Conservation (phyloP, 164 flowering plant species). For the Paratinospora sagittata region DNA sequence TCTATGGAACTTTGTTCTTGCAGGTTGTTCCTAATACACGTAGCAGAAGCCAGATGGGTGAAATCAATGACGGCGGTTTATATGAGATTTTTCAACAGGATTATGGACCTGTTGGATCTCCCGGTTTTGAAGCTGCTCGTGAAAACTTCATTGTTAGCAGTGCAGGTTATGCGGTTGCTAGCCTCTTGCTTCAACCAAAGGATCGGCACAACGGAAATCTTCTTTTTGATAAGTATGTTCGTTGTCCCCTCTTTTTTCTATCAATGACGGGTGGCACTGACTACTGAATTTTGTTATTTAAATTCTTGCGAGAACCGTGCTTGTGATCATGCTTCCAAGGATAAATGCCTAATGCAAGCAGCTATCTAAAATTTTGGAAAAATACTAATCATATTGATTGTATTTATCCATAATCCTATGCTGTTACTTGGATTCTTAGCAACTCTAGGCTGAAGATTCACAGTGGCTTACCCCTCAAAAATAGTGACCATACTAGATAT, state of each 20-base stretch:
- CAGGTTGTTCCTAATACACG: slow-evolving; percentile 95
- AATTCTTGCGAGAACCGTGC: background rate
- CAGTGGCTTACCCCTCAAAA: no score
- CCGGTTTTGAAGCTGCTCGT: slow-evolving; percentile 91
- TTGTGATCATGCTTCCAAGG: background rate
- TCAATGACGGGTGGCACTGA: no score
- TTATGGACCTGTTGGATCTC: slow-evolving; percentile 87
- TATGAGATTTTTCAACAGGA: slow-evolving; percentile 98
- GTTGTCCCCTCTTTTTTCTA: background rate
- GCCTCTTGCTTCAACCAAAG: slow-evolving; percentile 96
- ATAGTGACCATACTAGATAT: no score
- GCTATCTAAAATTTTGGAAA: background rate
- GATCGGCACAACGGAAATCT: slow-evolving; percentile 99
- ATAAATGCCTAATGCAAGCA: background rate
- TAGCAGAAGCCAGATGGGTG: slow-evolving; percentile 99
- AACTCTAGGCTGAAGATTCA: background rate
- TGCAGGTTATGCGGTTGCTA: slow-evolving; percentile 99
- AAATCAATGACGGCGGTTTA: slow-evolving; percentile 96
- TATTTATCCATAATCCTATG: background rate
- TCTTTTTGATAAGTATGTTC: slow-evolving; percentile 77
- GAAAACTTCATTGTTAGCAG: slow-evolving; percentile 90
- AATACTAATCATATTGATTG: background rate
- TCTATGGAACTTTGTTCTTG: slow-evolving; percentile 5
- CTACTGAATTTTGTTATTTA: no score
- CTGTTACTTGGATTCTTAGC: background rate